Percentiles rank a stretch among this genome's conserved stretches.
phyloP scores from a whole-genome alignment of 768 basidiomycete genomes.

The Hypsizygus marmoreus region DNA sequence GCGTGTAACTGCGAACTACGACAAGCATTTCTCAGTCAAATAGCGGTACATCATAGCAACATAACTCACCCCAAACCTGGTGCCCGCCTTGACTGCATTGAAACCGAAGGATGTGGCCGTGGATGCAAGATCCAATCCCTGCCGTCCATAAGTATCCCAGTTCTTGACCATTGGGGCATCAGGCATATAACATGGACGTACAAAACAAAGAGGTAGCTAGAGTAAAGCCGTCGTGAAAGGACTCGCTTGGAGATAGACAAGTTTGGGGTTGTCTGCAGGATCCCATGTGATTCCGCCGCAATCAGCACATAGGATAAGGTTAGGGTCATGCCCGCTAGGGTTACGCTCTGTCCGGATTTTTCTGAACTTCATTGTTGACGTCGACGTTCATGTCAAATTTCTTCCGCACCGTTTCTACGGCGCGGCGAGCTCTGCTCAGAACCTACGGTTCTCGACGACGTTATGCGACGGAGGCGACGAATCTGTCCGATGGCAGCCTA shows the following conservation, averaged over 20 bases:
- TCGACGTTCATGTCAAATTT: constrained; percentile 17
- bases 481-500: constrained; percentile 32
- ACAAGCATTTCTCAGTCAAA: background rate
- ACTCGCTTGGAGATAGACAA: background rate
- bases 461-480: constrained; percentile 24
- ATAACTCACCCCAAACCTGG: constrained; percentile 66
- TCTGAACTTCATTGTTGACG: too few relatives aligned
- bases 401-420: constrained; percentile 11
- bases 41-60: background rate
- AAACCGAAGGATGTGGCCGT: constrained; percentile 66
- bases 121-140: constrained; percentile 69
- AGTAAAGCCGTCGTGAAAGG: background rate
- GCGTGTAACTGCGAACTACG: constrained; percentile 69
- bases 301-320: constrained; percentile 1
- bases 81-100: constrained; percentile 63
- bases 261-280: background rate
- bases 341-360: too few relatives aligned
- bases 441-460: constrained; percentile 3
- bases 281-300: background rate
- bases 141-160: constrained; percentile 55
- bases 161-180: constrained; percentile 36
- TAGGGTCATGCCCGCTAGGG: too few relatives aligned
- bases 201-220: constrained; percentile 7
- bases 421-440: constrained; percentile 15
- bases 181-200: constrained; percentile 16